These are phyloP conservation scores for Ormosia semicastrata DNA, from an alignment of 306 rosid genomes.

Conservation along the genomic window DNA sequence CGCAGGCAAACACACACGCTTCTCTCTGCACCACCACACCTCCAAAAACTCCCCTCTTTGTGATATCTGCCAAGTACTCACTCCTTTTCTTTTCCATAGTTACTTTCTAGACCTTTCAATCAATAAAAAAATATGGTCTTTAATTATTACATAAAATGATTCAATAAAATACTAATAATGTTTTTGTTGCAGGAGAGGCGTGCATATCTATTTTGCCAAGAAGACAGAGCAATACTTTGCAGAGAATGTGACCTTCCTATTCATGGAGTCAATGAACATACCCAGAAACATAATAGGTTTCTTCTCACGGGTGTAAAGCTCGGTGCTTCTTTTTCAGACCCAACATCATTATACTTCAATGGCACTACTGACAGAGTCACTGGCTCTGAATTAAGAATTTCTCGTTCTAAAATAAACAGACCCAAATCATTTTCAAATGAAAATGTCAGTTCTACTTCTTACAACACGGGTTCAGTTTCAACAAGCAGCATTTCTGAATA, in stretches of 20 bases:
- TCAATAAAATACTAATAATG: background rate
- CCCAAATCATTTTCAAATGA: constrained; percentile 24
- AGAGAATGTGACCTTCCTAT: constrained; percentile 68
- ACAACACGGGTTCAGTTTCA: constrained; percentile 50
- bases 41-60: constrained; percentile 57
- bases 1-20: constrained; percentile 65
- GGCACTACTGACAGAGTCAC: background rate
- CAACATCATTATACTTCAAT: constrained; percentile 34
- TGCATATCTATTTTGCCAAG: constrained; percentile 63
- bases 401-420: constrained; percentile 25
- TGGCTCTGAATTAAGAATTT: constrained; percentile 23
- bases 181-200: constrained; percentile 52
- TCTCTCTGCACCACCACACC: constrained; percentile 54
- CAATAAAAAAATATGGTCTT: too few relatives aligned
- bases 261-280: constrained; percentile 63
- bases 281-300: constrained; percentile 66
- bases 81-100: background rate
- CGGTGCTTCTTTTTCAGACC: constrained; percentile 35
- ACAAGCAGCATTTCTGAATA: constrained; percentile 75
- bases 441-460: background rate
- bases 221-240: constrained; percentile 76
- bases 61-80: constrained; percentile 69
- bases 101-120: background rate
- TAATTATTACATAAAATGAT: background rate
- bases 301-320: constrained; percentile 72